phyloP scores from a whole-genome alignment of 2,329 filamentous ascomycete genomes.

The Aureobasidium uvarum region DNA sequence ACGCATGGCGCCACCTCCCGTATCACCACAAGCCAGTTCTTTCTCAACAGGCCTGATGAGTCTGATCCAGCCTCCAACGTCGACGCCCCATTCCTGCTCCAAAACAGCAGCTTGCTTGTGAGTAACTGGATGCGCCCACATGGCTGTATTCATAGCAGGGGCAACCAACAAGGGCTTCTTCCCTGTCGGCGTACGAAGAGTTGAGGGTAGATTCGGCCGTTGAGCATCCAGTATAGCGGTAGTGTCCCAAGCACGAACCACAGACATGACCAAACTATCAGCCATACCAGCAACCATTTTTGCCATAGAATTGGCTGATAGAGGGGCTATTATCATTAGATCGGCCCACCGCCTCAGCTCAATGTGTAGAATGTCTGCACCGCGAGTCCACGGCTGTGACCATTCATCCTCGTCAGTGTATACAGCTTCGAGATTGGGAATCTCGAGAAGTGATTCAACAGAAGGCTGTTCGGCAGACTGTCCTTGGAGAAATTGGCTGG shows the following conservation, averaged over 20 bases:
- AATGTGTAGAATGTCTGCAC: conserved; percentile 83
- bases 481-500: conserved; percentile 71
- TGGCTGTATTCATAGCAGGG: conserved; percentile 83
- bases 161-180: conserved; percentile 72
- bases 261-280: conserved; percentile 70
- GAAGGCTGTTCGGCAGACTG: conserved; percentile 75
- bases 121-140: conserved; percentile 87
- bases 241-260: conserved; percentile 86
- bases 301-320: conserved; percentile 81
- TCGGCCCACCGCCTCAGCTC: conserved; percentile 81
- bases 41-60: conserved; percentile 73
- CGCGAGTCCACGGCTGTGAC: conserved; percentile 72
- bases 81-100: conserved; percentile 69
- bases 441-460: conserved; percentile 55
- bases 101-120: conserved; percentile 67
- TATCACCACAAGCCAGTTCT: conserved; percentile 78
- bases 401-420: conserved; percentile 88
- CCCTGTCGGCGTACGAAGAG: conserved; percentile 33
- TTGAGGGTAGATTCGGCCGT: conserved; percentile 30
- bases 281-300: conserved; percentile 77
- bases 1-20: conserved; percentile 78
- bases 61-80: conserved; percentile 58
- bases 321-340: conserved; percentile 72
- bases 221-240: conserved; percentile 56
- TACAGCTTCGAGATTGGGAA: conserved; percentile 74